These are phyloP conservation scores for Hericium coralloides DNA, from an alignment of 768 basidiomycete genomes.

Conservation along the genomic window DNA sequence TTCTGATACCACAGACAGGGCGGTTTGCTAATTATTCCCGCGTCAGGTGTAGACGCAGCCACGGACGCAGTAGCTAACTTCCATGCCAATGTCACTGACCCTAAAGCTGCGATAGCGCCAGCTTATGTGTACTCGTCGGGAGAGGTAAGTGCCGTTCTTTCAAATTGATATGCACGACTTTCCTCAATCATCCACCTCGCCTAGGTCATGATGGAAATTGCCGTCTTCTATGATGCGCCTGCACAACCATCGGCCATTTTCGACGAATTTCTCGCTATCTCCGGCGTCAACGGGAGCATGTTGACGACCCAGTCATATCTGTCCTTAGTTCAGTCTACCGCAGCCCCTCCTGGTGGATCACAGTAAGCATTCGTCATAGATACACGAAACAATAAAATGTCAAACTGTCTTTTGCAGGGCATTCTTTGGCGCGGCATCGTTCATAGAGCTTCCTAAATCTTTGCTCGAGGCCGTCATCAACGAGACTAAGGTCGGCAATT, in stretches of 20 bases:
- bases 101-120: background rate
- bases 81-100: background rate
- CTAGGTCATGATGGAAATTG: conserved; percentile 21
- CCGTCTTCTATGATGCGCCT: conserved; percentile 55
- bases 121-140: background rate
- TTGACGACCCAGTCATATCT: conserved; percentile 32
- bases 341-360: conserved; percentile 4
- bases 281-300: conserved; percentile 25
- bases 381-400: background rate
- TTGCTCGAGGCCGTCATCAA: conserved; percentile 31
- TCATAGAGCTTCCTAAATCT: background rate
- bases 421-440: background rate
- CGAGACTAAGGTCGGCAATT: conserved; percentile 28
- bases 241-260: conserved; percentile 39
- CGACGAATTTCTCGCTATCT: conserved; percentile 41
- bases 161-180: background rate
- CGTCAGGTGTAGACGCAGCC: background rate
- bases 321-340: conserved; percentile 30
- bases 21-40: background rate
- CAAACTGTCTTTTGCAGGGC: background rate
- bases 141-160: background rate
- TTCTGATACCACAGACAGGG: background rate
- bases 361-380: background rate
- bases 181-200: background rate
- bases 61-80: background rate